phyloP scores from a whole-genome alignment of 495 filamentous ascomycete genomes.

The Aspergillus haitiensis region DNA sequence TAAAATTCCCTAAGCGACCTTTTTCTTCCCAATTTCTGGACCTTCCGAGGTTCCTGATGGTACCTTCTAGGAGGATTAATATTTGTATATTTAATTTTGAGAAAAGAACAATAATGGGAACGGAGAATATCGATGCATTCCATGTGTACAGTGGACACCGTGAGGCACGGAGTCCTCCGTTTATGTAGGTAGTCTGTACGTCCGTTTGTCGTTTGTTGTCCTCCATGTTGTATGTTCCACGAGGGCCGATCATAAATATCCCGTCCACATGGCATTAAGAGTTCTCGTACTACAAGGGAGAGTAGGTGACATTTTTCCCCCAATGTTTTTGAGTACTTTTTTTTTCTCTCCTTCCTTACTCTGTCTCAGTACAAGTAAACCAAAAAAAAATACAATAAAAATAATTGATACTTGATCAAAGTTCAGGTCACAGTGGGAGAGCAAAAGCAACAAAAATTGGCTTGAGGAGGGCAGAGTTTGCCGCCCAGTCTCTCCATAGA shows the following conservation, averaged over 20 bases:
- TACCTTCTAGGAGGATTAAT: too few relatives aligned
- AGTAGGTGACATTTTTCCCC: constrained; percentile 19
- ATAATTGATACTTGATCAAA: too few relatives aligned
- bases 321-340: background rate
- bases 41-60: too few relatives aligned
- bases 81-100: too few relatives aligned
- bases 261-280: constrained; percentile 29
- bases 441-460: too few relatives aligned
- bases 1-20: background rate
- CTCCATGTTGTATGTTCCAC: constrained; percentile 23
- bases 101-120: too few relatives aligned
- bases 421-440: too few relatives aligned
- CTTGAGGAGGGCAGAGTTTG: too few relatives aligned
- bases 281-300: constrained; percentile 15
- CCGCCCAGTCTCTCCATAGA: too few relatives aligned
- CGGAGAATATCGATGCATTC: constrained; percentile 4
- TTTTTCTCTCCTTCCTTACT: constrained; percentile 5
- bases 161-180: background rate
- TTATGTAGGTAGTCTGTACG: constrained; percentile 12
- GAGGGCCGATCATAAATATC: constrained; percentile 27
- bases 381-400: too few relatives aligned
- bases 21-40: background rate
- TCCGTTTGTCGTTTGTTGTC: constrained; percentile 15
- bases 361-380: background rate
- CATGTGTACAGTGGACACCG: background rate